Base-by-base conservation (phyloP, 495 filamentous ascomycete genomes). In the Ramalina intermedia region DNA sequence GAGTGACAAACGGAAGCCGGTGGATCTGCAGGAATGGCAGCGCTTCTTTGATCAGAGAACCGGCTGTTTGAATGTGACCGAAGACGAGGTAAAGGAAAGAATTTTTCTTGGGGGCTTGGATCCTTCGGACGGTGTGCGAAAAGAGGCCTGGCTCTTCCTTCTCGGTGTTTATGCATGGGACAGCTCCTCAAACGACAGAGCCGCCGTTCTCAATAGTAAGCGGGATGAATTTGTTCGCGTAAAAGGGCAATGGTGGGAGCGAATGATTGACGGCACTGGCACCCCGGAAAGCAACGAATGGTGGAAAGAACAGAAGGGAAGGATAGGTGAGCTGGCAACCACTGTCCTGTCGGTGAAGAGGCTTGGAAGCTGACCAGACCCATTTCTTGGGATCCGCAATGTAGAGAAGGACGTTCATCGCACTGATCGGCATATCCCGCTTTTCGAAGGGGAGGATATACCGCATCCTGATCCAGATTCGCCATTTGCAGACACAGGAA, bases 381-480 rank as follows among this genome's bases (percentile, higher is more conserved):
- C 64, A 68, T 69, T 61, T 57, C 67, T 61, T 63, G 66, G 69
- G 47, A 63, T 73, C 20, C 61, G 52, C 41, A 56, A 61, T 59
- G 58, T 69, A 95, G 91, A 98, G 58, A 98, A 98, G 60, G 91
- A 96, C 61, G 93, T 96, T 36, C 91, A 98, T 64, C 82, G 91
- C 54, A 98, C 91, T 49, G 91, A 98, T 62, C 84, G 91, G 42
- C 84, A 78, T 29, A 84, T 96, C 43, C 85, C 87, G 7, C 81
- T 98, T 6, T 98, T 96, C 56, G 82, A 87, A 9, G 91, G 91
- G 41, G 91, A 98, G 66, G 91, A 98, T 57, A 94, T 85, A 42
- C 89, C 91, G n/a, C 93, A 98, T 61, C 91, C 93, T 0, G 91
- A 98, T 56, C 93, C 93, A 0, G 85, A 94, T 55, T 96, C 93